phyloP scores from a whole-genome alignment of 31 red algal genomes.

The Porphyra umbilicalis region DNA sequence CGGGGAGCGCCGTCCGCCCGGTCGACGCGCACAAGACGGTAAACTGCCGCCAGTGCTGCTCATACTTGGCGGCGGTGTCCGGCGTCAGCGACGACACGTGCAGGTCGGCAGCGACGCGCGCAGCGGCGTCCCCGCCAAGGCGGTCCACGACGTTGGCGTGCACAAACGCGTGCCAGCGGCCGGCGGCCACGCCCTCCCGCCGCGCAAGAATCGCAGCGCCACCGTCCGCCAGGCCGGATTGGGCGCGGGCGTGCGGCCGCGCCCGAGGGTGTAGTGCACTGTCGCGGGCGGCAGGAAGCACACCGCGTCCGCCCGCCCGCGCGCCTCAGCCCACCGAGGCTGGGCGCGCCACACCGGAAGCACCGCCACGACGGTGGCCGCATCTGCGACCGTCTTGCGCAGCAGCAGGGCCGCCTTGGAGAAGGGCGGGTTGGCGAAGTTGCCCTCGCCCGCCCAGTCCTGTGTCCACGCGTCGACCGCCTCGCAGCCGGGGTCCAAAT shows the following conservation, averaged over 20 bases:
- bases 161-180: no score
- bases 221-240: no score
- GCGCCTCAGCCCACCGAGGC: neutral
- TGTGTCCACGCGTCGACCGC: neutral
- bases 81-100: neutral
- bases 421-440: neutral
- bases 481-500: no score
- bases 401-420: neutral
- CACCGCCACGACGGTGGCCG: neutral
- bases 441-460: neutral
- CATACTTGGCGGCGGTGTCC: conserved; percentile 5
- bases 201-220: no score
- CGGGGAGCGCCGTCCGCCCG: neutral
- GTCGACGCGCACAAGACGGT: neutral
- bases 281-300: no score
- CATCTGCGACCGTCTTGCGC: neutral
- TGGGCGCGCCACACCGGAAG: neutral
- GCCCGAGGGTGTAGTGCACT: no score
- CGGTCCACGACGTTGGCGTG: no score
- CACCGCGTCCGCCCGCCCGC: no score
- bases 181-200: no score
- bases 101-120: no score
- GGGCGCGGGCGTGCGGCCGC: no score
- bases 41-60: conserved; percentile 19
- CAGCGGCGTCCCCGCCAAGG: no score